Conservation (phyloP, 1,139 yeast genomes). For the Debaryomyces nepalensis region DNA sequence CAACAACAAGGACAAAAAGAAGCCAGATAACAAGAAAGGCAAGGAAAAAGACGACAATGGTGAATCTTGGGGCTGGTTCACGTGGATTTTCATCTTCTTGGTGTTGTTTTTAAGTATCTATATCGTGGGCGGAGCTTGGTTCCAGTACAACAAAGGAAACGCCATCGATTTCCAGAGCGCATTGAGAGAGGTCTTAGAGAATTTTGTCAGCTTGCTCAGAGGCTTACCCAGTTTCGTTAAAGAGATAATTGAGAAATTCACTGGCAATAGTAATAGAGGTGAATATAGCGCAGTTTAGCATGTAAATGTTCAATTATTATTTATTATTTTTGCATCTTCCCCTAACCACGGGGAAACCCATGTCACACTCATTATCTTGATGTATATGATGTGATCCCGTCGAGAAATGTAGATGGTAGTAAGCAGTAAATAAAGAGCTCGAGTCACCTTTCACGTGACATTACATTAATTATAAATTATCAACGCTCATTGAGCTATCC, state of each 20-base stretch:
- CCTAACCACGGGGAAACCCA: too few species aligned
- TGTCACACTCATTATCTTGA: background rate
- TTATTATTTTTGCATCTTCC: conserved; percentile 1
- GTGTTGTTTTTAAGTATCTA: conserved; percentile 72
- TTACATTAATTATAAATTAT: conserved; percentile 2
- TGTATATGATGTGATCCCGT: too few species aligned
- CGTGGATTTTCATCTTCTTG: conserved; percentile 71
- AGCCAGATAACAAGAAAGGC: conserved; percentile 27
- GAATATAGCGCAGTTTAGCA: conserved; percentile 87
- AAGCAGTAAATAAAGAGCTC: background rate
- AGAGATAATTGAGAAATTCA: conserved; percentile 71
- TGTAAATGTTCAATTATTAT: conserved; percentile 6
- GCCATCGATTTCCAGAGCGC: conserved; percentile 57
- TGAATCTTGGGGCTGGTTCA: conserved; percentile 76
- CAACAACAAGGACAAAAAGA: conserved; percentile 28
- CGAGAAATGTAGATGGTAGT: background rate
- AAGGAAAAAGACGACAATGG: conserved; percentile 34
- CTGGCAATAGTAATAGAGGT: conserved; percentile 74
- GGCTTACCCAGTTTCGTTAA: conserved; percentile 73
- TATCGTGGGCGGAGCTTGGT: conserved; percentile 81
- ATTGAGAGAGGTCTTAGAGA: conserved; percentile 74
- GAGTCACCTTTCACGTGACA: conserved; percentile 7
- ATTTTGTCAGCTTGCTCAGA: conserved; percentile 58
- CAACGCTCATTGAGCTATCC: conserved; percentile 3
- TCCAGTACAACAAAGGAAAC: conserved; percentile 60